These are phyloP conservation scores for Arabidopsis hybrid DNA, from an alignment of 441 rosid species.

Conservation along the genomic window DNA sequence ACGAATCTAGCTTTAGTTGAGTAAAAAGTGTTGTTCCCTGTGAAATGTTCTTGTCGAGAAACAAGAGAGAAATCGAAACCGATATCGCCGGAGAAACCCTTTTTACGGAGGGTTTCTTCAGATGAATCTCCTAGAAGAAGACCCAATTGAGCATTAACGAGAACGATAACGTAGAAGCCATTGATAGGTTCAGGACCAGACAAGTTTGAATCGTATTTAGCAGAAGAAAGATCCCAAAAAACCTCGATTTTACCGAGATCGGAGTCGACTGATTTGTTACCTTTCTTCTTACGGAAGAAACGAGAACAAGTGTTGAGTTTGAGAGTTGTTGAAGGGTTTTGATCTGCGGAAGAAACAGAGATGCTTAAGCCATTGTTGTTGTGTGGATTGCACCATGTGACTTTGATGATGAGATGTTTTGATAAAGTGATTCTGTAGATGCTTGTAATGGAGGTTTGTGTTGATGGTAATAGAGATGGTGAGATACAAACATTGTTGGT, in stretches of 20 bases:
- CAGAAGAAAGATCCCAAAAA: slow-evolving; percentile 83
- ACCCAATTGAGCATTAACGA: slow-evolving; percentile 67
- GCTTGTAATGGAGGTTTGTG: slow-evolving; percentile 64
- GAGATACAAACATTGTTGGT: slow-evolving; percentile 59
- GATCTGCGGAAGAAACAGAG: slow-evolving; percentile 47
- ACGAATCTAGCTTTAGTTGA: slow-evolving; percentile 72
- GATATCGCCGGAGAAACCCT: slow-evolving; percentile 10
- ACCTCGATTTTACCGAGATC: slow-evolving; percentile 60
- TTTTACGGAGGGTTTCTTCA: slow-evolving; percentile 55
- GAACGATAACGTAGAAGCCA: slow-evolving; percentile 68
- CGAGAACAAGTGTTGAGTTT: slow-evolving; percentile 69
- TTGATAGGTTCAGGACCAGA: slow-evolving; percentile 68
- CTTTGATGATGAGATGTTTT: slow-evolving; percentile 57
- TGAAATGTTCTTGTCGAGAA: slow-evolving; percentile 75
- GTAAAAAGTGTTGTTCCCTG: slow-evolving; percentile 66
- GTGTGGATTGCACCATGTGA: slow-evolving; percentile 63
- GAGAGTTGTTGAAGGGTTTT: slow-evolving; percentile 60
- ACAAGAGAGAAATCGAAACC: slow-evolving; percentile 46
- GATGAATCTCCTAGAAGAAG: slow-evolving; percentile 69
- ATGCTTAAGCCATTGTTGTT: slow-evolving; percentile 64
- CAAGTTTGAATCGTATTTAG: slow-evolving; percentile 58
- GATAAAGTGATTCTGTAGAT: slow-evolving; percentile 59
- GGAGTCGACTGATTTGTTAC: slow-evolving; percentile 65
- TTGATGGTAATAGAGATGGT: slow-evolving; percentile 63
- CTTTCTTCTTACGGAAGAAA: slow-evolving; percentile 77